A percentile compares a stretch with the other conserved stretches of the same genome.
These are phyloP conservation scores for Lachnellula subtilissima DNA, from an alignment of 2,329 filamentous ascomycete species.

Conservation along the genomic window DNA sequence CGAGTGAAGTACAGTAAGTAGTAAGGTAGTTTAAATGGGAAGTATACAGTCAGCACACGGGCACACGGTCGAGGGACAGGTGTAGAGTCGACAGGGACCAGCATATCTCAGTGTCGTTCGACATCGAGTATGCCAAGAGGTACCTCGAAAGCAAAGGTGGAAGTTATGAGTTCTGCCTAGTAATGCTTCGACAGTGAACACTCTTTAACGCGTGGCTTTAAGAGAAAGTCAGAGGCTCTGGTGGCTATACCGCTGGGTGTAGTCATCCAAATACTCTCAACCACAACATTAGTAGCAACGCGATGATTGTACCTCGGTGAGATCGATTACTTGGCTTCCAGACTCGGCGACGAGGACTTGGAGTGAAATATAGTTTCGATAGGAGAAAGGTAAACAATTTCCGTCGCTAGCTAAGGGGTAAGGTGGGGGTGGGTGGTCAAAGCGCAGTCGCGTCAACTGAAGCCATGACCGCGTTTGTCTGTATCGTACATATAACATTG, in stretches of 20 bases:
- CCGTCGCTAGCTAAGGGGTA: neutral
- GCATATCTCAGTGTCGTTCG: neutral
- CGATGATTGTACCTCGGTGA: too few species aligned
- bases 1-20: neutral
- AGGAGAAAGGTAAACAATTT: neutral
- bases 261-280: neutral
- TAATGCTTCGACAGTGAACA: neutral
- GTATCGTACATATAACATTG: neutral
- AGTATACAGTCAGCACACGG: neutral
- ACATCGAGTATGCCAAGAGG: too few species aligned
- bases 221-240: neutral
- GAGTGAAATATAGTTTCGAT: too few species aligned
- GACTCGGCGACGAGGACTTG: too few species aligned
- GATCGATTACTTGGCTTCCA: too few species aligned
- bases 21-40: neutral
- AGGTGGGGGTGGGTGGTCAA: neutral
- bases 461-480: neutral
- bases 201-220: neutral
- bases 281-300: too few species aligned
- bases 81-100: neutral
- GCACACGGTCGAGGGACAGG: neutral
- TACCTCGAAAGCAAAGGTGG: too few species aligned
- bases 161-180: too few species aligned
- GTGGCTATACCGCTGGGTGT: neutral
- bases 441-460: neutral